Conservation (phyloP, 495 filamentous ascomycete genomes). For the Hyaloscypha variabilis region DNA sequence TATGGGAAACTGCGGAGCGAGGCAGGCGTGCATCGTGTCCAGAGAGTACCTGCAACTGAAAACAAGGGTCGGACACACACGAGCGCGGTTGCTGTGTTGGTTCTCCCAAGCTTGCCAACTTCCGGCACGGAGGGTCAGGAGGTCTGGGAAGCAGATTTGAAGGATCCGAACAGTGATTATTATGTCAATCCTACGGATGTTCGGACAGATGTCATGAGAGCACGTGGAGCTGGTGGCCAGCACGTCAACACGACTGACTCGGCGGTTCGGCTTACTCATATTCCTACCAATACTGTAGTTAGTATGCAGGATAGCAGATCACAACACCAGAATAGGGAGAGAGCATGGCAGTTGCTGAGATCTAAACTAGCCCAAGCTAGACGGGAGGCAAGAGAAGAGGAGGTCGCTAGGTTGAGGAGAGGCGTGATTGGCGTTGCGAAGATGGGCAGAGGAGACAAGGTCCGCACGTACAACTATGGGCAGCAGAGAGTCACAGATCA, state of each 20-base stretch:
- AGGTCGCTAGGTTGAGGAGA: constrained; percentile 69
- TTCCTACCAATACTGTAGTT: constrained; percentile 82
- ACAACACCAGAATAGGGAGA: constrained; percentile 85
- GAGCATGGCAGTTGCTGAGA: constrained; percentile 83
- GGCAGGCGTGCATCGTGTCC: constrained; percentile 92
- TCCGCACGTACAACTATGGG: constrained; percentile 92
- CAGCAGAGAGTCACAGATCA: constrained; percentile 96
- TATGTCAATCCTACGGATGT: constrained; percentile 89
- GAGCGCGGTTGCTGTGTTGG: constrained; percentile 86
- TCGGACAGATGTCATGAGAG: constrained; percentile 84
- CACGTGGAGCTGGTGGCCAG: constrained; percentile 89
- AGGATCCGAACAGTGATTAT: constrained; percentile 87
- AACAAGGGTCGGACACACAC: constrained; percentile 90
- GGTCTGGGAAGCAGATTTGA: constrained; percentile 60
- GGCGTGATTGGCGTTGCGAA: constrained; percentile 77
- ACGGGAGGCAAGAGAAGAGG: constrained; percentile 84
- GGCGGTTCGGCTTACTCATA: constrained; percentile 89
- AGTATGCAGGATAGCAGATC: constrained; percentile 91
- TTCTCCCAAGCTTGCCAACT: constrained; percentile 82
- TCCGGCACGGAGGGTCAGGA: constrained; percentile 46
- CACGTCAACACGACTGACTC: constrained; percentile 99
- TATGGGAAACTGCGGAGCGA: constrained; percentile 83
- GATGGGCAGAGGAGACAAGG: constrained; percentile 88
- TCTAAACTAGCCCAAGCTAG: constrained; percentile 79
- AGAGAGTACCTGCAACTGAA: constrained; percentile 90